Evolutionary conservation across 164 flowering plant species (phyloP), one percentile per base, ranked within the genome.

Genomic region (Magnolia kwangsiensis): DNA sequence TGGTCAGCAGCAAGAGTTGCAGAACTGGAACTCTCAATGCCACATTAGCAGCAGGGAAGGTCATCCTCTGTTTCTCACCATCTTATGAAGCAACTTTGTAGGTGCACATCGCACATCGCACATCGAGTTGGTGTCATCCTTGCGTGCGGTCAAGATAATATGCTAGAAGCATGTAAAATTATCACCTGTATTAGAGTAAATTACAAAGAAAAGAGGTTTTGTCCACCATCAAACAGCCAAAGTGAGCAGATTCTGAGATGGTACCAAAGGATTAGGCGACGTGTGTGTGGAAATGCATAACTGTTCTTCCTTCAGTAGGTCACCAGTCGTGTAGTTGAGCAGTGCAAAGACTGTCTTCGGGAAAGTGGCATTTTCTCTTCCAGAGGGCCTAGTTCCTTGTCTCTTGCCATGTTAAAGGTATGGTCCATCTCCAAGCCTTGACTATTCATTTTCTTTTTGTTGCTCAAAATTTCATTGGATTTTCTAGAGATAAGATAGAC

Each of bases 181-280:
- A 20, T 81, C 5, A 75, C 79, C n/a, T 73, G 79, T 45, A 37
- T 76, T 58, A 23, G 67, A 73, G 89, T 86, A 19, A 85, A 85
- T 75, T 83, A 79, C 69, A 83, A 80, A 89, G 89, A 27, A 85
- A 88, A 14, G 70, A 74, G 68, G 78, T 88, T 7, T 78, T 85
- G 7, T 79, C 67, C 69, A 86, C 86, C 82, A 82, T 86, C 64
- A 82, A 83, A 6, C 69, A 76, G 10, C 13, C 80, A 64, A 82
- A 82, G 87, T 63, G 63, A 37, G 49, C 45, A 37, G 45, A 37
- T 37, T 37, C 45, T 37, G 6, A 37, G 45, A 37, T 37, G 4
- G 6, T 37, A 37, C 45, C 45, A 37, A 3, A 37, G 45, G 45
- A 37, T 37, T 3, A 37, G 45, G 6, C 45, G 45, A 4, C 45